Evolutionary conservation across 345 rosid species (phyloP), one percentile per base, ranked within the genome.

Genomic region (Schrenkiella parvula): DNA sequence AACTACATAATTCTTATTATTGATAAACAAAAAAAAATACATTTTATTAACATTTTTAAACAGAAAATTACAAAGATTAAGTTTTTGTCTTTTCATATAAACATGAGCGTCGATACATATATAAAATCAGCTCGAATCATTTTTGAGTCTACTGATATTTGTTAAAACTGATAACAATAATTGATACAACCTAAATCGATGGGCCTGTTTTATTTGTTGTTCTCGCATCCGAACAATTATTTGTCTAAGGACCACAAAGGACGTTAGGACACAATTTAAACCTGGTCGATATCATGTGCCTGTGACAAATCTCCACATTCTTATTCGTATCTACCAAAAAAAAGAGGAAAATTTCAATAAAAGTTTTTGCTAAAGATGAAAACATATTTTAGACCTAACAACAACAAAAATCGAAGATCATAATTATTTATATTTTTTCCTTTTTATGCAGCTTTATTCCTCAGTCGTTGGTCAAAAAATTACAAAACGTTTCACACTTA

Each of bases 231-330:
- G 44, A 46, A 48, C 71, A 51, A 51, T 34, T 66, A 37, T 38
- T 35, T 51, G 39, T 64, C n/a, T 9, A 21, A 4, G 64, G 64
- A 59, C 64, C 64, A 59, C 64, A 22, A 6, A 38, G 18, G 42
- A 47, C 14, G 23, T 65, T 51, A 50, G 71, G 60, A 37, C 71
- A 66, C 37, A 39, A 66, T 26, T 37, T n/a, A 66, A 51, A 37
- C 50, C 22, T 66, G 48, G 14, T 51, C 71, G 17, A 23, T n/a
- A 54, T 54, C 61, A 52, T 66, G 46, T 52, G 37, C 55, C 37
- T 25, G 19, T 25, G 50, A 52, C 26, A 35, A 66, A n/a, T 17
- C 61, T 53, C 48, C 19, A 52, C 13, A 66, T 65, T 43, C 23
- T 57, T 10, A 22, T 59, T 8, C 31, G 8, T 26, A 29, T 44